Conservation (phyloP, 331 rosid species). For the Malus hybrid region DNA sequence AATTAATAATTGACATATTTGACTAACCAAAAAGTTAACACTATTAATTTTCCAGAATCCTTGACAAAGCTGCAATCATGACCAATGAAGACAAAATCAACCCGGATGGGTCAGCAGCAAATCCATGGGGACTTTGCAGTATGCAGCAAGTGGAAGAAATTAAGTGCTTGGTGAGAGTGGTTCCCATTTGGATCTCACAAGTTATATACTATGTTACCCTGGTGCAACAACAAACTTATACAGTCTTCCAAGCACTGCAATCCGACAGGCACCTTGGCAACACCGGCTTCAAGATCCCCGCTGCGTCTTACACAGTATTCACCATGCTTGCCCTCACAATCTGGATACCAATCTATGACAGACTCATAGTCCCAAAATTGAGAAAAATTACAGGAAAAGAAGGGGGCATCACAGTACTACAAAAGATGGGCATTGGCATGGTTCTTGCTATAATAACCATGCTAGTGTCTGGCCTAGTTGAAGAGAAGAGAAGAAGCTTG, state of each 20-base stretch:
- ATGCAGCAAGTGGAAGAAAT: constrained; percentile 36
- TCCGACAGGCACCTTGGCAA: constrained; percentile 45
- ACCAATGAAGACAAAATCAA: constrained; percentile 47
- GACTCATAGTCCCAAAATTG: constrained; percentile 44
- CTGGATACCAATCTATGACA: constrained; percentile 70
- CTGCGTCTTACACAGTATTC: constrained; percentile 49
- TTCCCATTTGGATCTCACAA: constrained; percentile 67
- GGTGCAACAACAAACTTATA: constrained; percentile 48
- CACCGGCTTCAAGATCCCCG: constrained; percentile 56
- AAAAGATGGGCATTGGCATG: constrained; percentile 76
- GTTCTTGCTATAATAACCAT: constrained; percentile 32
- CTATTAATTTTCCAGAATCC: constrained; percentile 21
- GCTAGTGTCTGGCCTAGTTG: constrained; percentile 57
- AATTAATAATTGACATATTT: not conserved
- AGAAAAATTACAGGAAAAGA: constrained; percentile 44
- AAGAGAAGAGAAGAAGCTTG: constrained; percentile 36
- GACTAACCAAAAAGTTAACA: not conserved
- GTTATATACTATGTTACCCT: constrained; percentile 40
- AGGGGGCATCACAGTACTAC: constrained; percentile 73
- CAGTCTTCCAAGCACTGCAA: constrained; percentile 84
- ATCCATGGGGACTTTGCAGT: no score
- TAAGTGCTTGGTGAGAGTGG: constrained; percentile 64
- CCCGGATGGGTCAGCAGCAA: not conserved
- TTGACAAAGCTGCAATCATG: constrained; percentile 76
- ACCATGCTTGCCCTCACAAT: constrained; percentile 50